Conservation (phyloP, 768 basidiomycete genomes). For the Pleurotus salmoneostramineus region DNA sequence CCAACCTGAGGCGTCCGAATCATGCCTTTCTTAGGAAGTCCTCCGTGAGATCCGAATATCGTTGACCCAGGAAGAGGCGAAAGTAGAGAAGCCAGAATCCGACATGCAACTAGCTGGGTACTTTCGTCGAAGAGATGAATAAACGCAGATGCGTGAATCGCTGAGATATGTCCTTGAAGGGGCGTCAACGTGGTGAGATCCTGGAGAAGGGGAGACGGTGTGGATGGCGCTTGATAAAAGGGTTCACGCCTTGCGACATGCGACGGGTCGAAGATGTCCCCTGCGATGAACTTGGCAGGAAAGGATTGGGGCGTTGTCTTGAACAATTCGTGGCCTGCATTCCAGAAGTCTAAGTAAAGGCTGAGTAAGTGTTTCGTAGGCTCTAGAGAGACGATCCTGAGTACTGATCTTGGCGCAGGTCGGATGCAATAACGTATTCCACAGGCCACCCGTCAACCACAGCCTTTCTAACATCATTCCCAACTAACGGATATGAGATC, state of each 20-base stretch:
- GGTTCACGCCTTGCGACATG: conserved; percentile 31
- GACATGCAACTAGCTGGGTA: conserved; percentile 36
- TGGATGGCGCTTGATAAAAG: conserved; percentile 17
- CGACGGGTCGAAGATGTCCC: conserved; percentile 46
- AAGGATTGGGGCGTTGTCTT: conserved; percentile 45
- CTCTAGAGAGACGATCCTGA: too few species aligned
- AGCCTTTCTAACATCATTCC: conserved; percentile 34
- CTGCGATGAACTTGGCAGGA: conserved; percentile 51
- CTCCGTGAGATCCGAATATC: conserved; percentile 40
- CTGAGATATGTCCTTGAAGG: conserved; percentile 41
- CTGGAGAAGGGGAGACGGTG: conserved; percentile 20
- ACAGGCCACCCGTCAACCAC: conserved; percentile 36
- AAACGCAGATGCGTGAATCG: conserved; percentile 45
- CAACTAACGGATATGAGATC: conserved; percentile 22
- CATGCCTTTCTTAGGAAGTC: conserved; percentile 25
- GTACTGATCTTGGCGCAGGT: conserved; percentile 26
- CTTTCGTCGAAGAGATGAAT: conserved; percentile 48
- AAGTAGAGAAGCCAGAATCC: conserved; percentile 35
- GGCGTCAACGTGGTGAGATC: conserved; percentile 37
- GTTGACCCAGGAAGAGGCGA: conserved; percentile 38
- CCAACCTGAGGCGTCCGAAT: not conserved
- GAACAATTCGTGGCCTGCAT: conserved; percentile 60
- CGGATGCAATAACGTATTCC: conserved; percentile 30
- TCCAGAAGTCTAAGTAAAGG: not conserved
- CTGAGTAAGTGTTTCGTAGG: not conserved